phyloP scores from a whole-genome alignment of 306 rosid genomes.

The Dryas alaskensis region DNA sequence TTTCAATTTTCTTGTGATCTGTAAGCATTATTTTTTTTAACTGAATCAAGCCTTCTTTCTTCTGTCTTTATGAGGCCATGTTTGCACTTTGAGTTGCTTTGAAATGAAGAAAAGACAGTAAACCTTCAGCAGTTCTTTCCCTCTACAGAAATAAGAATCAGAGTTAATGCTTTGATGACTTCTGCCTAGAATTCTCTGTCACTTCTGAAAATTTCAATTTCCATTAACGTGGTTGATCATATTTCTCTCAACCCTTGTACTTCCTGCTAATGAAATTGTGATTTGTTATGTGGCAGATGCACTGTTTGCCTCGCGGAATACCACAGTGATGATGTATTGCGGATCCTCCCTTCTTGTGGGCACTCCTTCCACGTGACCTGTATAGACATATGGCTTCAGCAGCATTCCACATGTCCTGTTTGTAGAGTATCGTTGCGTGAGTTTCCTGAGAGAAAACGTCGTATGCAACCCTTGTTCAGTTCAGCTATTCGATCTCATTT shows the following conservation, averaged over 20 bases:
- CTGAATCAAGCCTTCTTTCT: neutral
- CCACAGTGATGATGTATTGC: conserved; percentile 64
- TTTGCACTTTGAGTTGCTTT: neutral
- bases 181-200: neutral
- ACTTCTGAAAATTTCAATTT: neutral
- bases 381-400: conserved; percentile 95
- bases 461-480: conserved; percentile 69
- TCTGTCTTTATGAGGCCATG: neutral
- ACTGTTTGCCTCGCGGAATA: conserved; percentile 81
- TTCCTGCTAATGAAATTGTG: conserved; percentile 24
- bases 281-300: conserved; percentile 51
- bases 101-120: neutral
- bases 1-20: neutral
- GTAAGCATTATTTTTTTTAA: neutral
- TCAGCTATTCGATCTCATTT: conserved; percentile 50
- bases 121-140: neutral
- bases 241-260: neutral
- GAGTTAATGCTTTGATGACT: neutral
- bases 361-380: conserved; percentile 87
- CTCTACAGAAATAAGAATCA: neutral
- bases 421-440: conserved; percentile 76
- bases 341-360: conserved; percentile 84
- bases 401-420: conserved; percentile 84
- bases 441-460: conserved; percentile 47
- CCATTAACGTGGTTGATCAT: neutral